Conservation (phyloP, 345 rosid genomes). For the Excoecaria cochinchinensis region DNA sequence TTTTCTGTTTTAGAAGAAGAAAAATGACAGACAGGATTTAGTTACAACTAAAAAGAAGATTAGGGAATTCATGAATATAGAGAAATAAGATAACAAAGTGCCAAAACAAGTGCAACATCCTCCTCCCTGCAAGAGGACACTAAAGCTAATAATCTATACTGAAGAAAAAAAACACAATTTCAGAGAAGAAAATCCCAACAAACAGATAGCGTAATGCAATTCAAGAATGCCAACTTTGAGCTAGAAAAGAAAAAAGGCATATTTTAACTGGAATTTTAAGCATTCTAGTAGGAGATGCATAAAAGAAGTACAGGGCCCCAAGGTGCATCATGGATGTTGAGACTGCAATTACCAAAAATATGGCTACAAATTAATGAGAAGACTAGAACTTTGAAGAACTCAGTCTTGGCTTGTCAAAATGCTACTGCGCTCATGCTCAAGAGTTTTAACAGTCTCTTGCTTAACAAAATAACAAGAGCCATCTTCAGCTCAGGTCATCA, state of each 20-base stretch:
- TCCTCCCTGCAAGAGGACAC: not conserved
- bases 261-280: not conserved
- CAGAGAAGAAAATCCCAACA: not conserved
- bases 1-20: slow-evolving; percentile 6
- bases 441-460: not conserved
- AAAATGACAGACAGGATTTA: slow-evolving; percentile 5
- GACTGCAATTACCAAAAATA: not conserved
- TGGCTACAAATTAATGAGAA: not conserved
- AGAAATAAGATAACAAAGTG: not conserved
- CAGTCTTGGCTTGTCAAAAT: not conserved
- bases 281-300: not conserved
- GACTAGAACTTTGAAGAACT: not conserved
- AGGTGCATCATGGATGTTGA: not conserved
- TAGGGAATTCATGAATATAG: not conserved
- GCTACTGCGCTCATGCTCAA: not conserved
- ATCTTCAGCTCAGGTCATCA: not conserved
- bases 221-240: not conserved
- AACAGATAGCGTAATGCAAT: not conserved
- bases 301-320: not conserved
- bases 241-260: not conserved
- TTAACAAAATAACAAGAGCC: not conserved
- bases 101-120: not conserved
- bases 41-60: not conserved
- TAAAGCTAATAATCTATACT: not conserved
- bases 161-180: not conserved